Conservation (phyloP, 176 grass and related monocot genomes). For the Saccharum spontaneum region DNA sequence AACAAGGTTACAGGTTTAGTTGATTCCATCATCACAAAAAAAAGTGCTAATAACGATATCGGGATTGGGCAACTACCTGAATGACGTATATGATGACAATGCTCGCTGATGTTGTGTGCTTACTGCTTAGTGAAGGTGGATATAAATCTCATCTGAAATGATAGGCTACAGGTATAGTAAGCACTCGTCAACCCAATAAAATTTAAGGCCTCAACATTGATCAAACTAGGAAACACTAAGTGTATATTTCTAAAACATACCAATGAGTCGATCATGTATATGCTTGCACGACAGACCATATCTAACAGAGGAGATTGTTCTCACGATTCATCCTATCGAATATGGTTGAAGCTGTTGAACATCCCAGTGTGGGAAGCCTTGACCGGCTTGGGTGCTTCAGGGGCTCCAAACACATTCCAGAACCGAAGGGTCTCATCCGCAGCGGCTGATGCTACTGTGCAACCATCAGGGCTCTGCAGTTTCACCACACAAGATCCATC, state of each 20-base stretch:
- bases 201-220: background rate
- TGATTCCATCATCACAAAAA: background rate
- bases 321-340: slow-evolving; percentile 34
- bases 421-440: slow-evolving; percentile 6
- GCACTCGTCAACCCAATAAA: background rate
- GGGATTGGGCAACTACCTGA: background rate
- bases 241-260: background rate
- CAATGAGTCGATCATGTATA: background rate
- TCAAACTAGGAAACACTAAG: background rate
- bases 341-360: slow-evolving; percentile 64
- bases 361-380: slow-evolving; percentile 40
- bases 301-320: slow-evolving; percentile 11
- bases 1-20: background rate
- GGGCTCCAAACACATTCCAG: slow-evolving; percentile 8
- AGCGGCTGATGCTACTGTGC: slow-evolving; percentile 39
- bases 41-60: background rate
- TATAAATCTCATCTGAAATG: background rate
- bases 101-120: background rate
- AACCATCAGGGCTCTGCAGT: slow-evolving; percentile 39
- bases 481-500: background rate
- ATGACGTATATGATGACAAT: background rate
- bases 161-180: background rate
- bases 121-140: background rate
- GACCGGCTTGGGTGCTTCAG: slow-evolving; percentile 38
- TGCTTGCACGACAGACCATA: background rate